Evolutionary conservation across 106 monocot genomes (phyloP), one percentile per base, ranked within the genome.

Genomic region (Hemerocallis citrina): DNA sequence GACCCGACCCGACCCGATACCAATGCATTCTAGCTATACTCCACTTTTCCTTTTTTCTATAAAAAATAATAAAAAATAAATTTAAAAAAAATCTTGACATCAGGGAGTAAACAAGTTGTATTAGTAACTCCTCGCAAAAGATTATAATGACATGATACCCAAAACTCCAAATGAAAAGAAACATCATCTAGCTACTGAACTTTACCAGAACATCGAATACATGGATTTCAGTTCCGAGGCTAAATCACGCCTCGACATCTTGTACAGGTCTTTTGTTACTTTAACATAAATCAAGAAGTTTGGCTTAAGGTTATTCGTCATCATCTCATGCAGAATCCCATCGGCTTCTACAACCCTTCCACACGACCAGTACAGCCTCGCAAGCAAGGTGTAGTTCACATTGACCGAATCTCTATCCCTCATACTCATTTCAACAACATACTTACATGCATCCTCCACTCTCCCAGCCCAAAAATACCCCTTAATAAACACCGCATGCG

Each of bases 341-440:
- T 70, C 72, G 39, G 94, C 85, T 59, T 95, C 81, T 4, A 71
- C 62, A 8, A 64, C 51, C 58, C 66, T 79, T 46, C 79, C 76
- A 11, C 79, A 69, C 13, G 29, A 17, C 37, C 30, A 47, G 19
- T 73, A 69, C 30, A 95, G 74, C 7, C 55, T 71, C 12, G 77
- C 80, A 32, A 91, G 72, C 55, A 84, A 76, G 52, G 90, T 87
- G 38, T 84, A 96, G 64, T 84, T 87, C 74, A 64, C 56, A 64
- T 81, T 91, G 7, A 66, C 46, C 0, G 90, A 84, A 29, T 34
- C 57, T 30, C 60, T 65, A 50, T 96, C 90, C 63, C 55, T 84
- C 11, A 36, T 23, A 62, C 83, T 76, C 86, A 81, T 84, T 19
- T 72, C 81, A 51, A 68, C 28, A 10, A 91, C 86, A 77, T 87